Base-by-base conservation (phyloP, 176 grass and related monocot genomes). In the Phoenix dactylifera region DNA sequence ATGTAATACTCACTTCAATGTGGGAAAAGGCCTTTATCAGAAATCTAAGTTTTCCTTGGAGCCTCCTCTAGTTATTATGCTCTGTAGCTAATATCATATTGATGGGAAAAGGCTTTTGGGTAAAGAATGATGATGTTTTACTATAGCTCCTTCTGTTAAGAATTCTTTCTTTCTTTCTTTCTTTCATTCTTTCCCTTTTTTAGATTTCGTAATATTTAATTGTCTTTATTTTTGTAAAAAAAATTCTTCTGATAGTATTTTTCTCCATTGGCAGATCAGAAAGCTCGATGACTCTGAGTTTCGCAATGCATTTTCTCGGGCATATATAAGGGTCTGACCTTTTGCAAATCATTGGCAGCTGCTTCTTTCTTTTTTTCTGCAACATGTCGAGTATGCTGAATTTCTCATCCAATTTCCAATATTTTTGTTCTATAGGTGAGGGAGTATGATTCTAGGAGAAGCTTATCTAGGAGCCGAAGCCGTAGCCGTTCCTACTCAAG, bases 281-380 rank as follows among this genome's bases (percentile, higher is more conserved):
- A 96, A 87, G 61, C 91, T 96, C 59, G 80, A 96, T 82, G 86
- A 85, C 51, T 82, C 91, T 4, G 91, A 96, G 57, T 96, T 96
- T 23, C 83, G 80, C 44, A 96, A 96, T 82, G 91, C 91, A 54
- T 90, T 87, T 82, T 66, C 86, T 57, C 72, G 75, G 59, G 64
- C 83, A 58, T 87, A 87, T 72, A 77, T 96, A 65, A 80, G 78
- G 72, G 86, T 96, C 85, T 67, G 70, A 57, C 5, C 20, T 26
- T 18, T 24, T 48, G 4, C 15, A 7, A 50, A 14, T 44, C 10
- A 14, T 44, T 44, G 35, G 35, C 7, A 44, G 35, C 2, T 12
- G 9, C 6, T 44, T 44, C 20, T 12, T 12, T 35, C 32, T 7
- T 14, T 39, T 7, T 39, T 39, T 39, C 9, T 39, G 35, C 35